Percentiles rank a stretch among this genome's conserved stretches.
Evolutionary conservation across 2,329 filamentous ascomycete genomes (phyloP).

Genomic region (Microdochium trichocladiopsis): DNA sequence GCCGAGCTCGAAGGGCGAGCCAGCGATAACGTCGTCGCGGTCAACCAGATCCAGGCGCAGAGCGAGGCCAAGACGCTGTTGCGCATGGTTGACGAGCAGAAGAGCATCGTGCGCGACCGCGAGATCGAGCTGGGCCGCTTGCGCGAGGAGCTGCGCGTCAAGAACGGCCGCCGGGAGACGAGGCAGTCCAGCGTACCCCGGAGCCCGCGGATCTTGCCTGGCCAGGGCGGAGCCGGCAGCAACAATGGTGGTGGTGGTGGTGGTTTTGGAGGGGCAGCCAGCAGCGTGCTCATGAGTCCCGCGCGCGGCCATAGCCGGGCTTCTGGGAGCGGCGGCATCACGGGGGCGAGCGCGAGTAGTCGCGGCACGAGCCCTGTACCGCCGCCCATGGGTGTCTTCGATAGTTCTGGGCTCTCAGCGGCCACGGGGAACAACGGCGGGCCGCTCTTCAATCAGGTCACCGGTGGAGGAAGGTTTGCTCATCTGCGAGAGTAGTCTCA

Average conservation of each 20-base stretch:
- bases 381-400: conserved; percentile 19
- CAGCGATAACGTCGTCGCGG: conserved; percentile 33
- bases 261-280: too few species aligned
- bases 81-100: conserved; percentile 33
- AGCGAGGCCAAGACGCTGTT: conserved; percentile 24
- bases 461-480: conserved; percentile 19
- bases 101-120: conserved; percentile 36
- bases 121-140: conserved; percentile 41
- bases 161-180: conserved; percentile 46
- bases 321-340: conserved; percentile 15
- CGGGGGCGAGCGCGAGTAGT: conserved; percentile 28
- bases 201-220: conserved; percentile 37
- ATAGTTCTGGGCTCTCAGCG: conserved; percentile 10
- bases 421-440: conserved; percentile 16
- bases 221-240: background rate
- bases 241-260: conserved; percentile 23
- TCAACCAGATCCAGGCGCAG: conserved; percentile 38
- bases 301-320: background rate
- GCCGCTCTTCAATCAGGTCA: conserved; percentile 28
- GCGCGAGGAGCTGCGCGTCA: conserved; percentile 40
- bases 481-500: conserved; percentile 7
- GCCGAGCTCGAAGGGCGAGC: conserved; percentile 32
- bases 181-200: conserved; percentile 49
- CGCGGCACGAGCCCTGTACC: conserved; percentile 43
- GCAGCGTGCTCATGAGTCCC: conserved; percentile 38